Base-by-base conservation (phyloP, 176 grass and related monocot genomes). In the Oryza longistaminata region DNA sequence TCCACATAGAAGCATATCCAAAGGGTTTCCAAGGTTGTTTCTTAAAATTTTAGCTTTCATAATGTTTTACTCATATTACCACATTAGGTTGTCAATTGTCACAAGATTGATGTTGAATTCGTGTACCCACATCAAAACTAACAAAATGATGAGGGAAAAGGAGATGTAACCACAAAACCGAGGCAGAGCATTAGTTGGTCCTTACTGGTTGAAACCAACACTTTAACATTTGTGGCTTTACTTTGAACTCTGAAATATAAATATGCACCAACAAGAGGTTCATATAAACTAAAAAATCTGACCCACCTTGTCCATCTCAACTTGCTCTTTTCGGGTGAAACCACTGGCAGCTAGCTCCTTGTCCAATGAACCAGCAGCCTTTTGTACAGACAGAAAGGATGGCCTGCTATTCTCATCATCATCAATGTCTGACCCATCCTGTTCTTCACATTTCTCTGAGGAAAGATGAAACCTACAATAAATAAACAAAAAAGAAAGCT, bases 311-410 rank as follows among this genome's bases (percentile, higher is more conserved):
- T 95, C 91, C 73, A 98, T 94, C 40, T 95, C 91, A 70, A 89
- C 91, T 74, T 98, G 86, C 75, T 98, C 91, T 69, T 95, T 95
- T 82, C 74, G 84, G 80, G 96, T 95, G 86, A 95, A 98, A 26
- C 93, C 96, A 92, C 96, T 95, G 61, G 91, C 96, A 74, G 91
- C 80, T 64, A 98, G 88, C 84, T 94, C 90, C 82, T 87, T 94
- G 79, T 98, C 96, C 85, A 98, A 89, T 44, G 85, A 87, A 78
- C 87, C 89, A 86, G 69, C 48, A 78, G 76, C 14, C 79, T 89
- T 98, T 74, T 92, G 75, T 71, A 98, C 65, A 21, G 90, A 94
- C 13, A 85, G 66, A 64, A 98, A 98, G 70, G 91, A 91, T 11
- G 86, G 93, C 50, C 89, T 94, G 26, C 86, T 82, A 87, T 81